phyloP scores from a whole-genome alignment of 345 rosid species.

The Arabidopsis arenosa region DNA sequence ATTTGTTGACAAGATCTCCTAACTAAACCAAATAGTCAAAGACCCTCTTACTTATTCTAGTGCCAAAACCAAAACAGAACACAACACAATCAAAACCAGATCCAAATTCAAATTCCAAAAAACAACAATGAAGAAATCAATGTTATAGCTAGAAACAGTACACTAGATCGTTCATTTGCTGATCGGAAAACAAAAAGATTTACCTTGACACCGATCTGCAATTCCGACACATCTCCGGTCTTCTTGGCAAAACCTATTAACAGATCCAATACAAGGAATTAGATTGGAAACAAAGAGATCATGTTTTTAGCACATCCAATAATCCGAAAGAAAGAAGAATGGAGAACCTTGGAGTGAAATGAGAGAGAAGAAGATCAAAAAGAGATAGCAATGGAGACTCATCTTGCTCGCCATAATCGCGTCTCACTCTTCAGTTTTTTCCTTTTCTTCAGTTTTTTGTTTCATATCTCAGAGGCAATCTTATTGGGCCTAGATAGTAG shows the following conservation, averaged over 20 bases:
- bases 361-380: constrained; percentile 29
- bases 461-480: neutral
- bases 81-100: constrained; percentile 15
- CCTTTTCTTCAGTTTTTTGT: neutral
- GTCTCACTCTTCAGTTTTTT: neutral
- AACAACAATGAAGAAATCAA: no score
- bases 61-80: neutral
- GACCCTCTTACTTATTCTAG: neutral
- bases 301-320: neutral
- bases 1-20: neutral
- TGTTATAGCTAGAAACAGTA: neutral
- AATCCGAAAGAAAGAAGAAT: neutral
- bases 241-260: constrained; percentile 65
- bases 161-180: neutral
- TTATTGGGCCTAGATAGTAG: neutral
- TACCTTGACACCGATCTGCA: constrained; percentile 98
- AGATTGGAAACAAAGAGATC: neutral
- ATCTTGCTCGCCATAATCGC: constrained; percentile 24
- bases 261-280: constrained; percentile 18
- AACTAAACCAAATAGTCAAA: neutral
- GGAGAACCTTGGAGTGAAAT: constrained; percentile 31
- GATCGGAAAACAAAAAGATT: neutral
- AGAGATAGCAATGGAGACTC: constrained; percentile 36
- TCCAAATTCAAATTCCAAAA: no score
- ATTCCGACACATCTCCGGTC: constrained; percentile 72